phyloP scores from a whole-genome alignment of 352 stramenopile species.

The Albugo laibachii region DNA sequence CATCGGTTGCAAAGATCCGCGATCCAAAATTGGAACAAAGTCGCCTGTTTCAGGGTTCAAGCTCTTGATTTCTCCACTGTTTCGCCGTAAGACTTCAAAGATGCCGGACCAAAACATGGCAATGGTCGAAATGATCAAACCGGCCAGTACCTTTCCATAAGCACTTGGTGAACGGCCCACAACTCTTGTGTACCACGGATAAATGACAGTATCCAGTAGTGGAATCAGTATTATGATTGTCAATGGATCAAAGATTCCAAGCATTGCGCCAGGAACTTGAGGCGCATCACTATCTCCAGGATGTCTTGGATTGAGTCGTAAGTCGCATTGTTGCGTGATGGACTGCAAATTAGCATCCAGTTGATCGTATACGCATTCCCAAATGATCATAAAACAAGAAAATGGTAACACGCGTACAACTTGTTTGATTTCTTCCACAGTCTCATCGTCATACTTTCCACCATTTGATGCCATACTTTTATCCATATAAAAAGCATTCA shows the following conservation, averaged over 20 bases:
- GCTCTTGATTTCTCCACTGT: conserved; percentile 6
- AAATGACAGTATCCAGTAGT: conserved; percentile 17
- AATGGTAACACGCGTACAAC: conserved; percentile 34
- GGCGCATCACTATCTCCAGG: conserved; percentile 8
- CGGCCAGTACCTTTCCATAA: conserved; percentile 10
- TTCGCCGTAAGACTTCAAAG: conserved; percentile 17
- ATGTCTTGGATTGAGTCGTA: conserved; percentile 15
- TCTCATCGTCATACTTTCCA: conserved; percentile 16
- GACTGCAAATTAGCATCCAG: conserved; percentile 41
- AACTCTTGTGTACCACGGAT: conserved; percentile 18
- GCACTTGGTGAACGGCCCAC: conserved; percentile 16
- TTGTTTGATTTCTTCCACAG: conserved; percentile 28
- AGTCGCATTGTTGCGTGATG: conserved; percentile 45
- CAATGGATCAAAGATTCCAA: conserved; percentile 28
- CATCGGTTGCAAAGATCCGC: conserved; percentile 23
- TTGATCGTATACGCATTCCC: conserved; percentile 41
- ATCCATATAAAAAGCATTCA: conserved; percentile 25
- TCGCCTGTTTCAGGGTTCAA: conserved; percentile 7
- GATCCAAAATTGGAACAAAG: conserved; percentile 16
- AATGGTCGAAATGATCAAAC: conserved; percentile 7
- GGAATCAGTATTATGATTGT: conserved; percentile 18
- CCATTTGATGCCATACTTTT: conserved; percentile 17
- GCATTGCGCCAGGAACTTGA: conserved; percentile 29
- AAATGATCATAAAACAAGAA: conserved; percentile 35
- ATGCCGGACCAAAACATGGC: conserved; percentile 11